Conservation (phyloP, 495 filamentous ascomycete species). For the Chaetomidium leptoderma region DNA sequence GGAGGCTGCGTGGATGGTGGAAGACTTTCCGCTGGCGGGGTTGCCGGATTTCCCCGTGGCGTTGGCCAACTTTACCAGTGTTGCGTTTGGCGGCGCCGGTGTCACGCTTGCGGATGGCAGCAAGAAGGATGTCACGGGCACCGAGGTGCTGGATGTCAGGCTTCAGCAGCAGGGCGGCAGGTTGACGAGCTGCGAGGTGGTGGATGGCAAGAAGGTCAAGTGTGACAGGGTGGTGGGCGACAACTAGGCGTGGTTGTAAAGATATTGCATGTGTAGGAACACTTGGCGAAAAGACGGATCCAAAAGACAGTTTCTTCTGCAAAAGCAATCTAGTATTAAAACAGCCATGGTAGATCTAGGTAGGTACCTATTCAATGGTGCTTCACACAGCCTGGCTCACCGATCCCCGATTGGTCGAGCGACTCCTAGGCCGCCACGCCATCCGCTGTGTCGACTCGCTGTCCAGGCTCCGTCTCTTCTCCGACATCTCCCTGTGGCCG, state of each 20-base stretch:
- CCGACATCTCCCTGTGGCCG: constrained; percentile 11
- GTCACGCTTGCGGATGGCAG: constrained; percentile 6
- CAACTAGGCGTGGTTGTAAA: background rate
- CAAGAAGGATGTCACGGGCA: constrained; percentile 9
- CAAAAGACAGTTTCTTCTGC: too few species aligned
- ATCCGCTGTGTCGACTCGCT: constrained; percentile 15
- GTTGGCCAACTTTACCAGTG: constrained; percentile 26
- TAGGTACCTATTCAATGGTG: too few species aligned
- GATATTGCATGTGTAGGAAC: too few species aligned
- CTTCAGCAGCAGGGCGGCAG: constrained; percentile 25
- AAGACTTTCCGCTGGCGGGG: constrained; percentile 28
- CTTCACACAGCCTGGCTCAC: constrained; percentile 20
- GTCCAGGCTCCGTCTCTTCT: constrained; percentile 36
- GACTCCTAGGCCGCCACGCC: constrained; percentile 11
- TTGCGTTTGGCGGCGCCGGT: constrained; percentile 18
- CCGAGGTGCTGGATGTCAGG: constrained; percentile 23
- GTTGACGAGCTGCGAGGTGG: constrained; percentile 26
- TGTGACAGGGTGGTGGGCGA: constrained; percentile 19
- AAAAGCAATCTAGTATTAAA: too few species aligned
- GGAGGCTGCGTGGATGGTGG: constrained; percentile 27
- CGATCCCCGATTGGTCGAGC: constrained; percentile 14
- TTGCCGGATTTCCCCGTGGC: constrained; percentile 21
- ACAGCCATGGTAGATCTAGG: too few species aligned
- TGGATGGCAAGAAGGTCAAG: constrained; percentile 10
- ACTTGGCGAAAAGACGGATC: too few species aligned